These are phyloP conservation scores for Metschnikowia chrysomelidarum DNA, from an alignment of 805 yeast genomes.

Conservation along the genomic window DNA sequence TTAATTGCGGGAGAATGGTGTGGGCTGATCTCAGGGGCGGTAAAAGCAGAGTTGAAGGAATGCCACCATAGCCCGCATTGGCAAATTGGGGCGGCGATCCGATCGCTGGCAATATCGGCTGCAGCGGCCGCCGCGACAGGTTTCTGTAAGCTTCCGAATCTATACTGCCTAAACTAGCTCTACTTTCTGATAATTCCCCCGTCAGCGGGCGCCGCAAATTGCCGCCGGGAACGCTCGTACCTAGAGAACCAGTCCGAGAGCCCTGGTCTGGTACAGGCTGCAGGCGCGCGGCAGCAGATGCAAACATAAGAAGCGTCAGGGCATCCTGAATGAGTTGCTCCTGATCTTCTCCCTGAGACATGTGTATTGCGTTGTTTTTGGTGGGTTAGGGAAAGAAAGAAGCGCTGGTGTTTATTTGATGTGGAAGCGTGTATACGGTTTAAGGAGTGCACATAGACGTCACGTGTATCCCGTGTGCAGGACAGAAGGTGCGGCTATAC, in stretches of 20 bases:
- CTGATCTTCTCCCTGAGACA: slow-evolving; percentile 25
- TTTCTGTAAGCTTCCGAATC: not conserved
- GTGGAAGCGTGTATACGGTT: no score
- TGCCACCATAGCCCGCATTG: not conserved
- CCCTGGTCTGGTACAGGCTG: slow-evolving; percentile 7
- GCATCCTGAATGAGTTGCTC: slow-evolving; percentile 56
- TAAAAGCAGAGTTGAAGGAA: slow-evolving; percentile 1
- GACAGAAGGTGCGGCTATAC: no score
- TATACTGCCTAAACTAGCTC: no score
- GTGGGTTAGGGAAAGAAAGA: no score
- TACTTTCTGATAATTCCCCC: not conserved
- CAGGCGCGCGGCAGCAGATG: slow-evolving; percentile 47
- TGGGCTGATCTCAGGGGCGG: slow-evolving; percentile 2
- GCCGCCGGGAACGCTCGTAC: slow-evolving; percentile 2
- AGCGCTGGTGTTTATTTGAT: no score
- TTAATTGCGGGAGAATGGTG: slow-evolving; percentile 4
- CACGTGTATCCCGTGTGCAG: no score
- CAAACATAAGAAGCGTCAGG: slow-evolving; percentile 59
- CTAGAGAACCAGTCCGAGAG: not conserved
- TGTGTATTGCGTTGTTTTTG: slow-evolving; percentile 2
- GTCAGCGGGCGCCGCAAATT: not conserved
- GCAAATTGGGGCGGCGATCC: slow-evolving; percentile 1
- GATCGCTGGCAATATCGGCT: not conserved
- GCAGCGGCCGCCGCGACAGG: not conserved
- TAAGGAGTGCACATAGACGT: no score